Conservation (phyloP, 2,329 filamentous ascomycete genomes). For the Sporothrix globosa region DNA sequence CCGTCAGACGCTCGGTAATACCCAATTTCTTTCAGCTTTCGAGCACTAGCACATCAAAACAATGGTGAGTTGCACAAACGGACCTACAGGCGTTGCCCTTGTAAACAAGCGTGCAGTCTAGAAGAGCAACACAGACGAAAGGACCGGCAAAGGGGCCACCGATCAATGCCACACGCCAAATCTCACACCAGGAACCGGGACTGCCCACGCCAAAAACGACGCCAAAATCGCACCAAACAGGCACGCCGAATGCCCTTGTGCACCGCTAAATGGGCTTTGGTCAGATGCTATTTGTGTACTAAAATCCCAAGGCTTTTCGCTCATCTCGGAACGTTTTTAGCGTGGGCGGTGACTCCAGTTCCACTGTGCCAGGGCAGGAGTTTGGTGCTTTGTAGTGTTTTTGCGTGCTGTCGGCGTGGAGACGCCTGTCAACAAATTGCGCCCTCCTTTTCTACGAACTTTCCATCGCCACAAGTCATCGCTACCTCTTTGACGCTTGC, state of each 20-base stretch:
- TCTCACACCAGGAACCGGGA: conserved; percentile 8
- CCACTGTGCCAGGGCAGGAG: not conserved
- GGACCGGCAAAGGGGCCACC: not conserved
- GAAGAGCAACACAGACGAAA: not conserved
- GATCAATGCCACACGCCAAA: conserved; percentile 1
- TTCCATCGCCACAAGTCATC: conserved; percentile 3
- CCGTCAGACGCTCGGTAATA: not conserved
- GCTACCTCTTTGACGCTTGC: conserved; percentile 9
- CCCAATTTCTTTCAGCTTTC: not conserved
- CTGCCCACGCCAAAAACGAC: conserved; percentile 24
- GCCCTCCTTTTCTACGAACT: conserved; percentile 15
- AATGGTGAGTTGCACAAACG: conserved; percentile 30
- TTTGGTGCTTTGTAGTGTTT: conserved; percentile 16
- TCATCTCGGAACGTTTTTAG: conserved; percentile 11
- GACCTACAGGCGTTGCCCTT: conserved; percentile 22
- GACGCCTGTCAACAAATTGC: conserved; percentile 27
- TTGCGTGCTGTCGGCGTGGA: conserved; percentile 14
- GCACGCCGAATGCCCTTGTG: not conserved
- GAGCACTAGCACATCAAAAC: conserved; percentile 23
- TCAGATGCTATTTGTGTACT: conserved; percentile 19
- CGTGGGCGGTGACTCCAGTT: conserved; percentile 22
- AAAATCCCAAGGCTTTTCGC: conserved; percentile 20
- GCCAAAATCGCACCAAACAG: conserved; percentile 27
- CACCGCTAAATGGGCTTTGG: conserved; percentile 24
- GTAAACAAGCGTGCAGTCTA: conserved; percentile 24